phyloP scores from a whole-genome alignment of 2,329 filamentous ascomycete species.

The Corniculantispora saksenae region DNA sequence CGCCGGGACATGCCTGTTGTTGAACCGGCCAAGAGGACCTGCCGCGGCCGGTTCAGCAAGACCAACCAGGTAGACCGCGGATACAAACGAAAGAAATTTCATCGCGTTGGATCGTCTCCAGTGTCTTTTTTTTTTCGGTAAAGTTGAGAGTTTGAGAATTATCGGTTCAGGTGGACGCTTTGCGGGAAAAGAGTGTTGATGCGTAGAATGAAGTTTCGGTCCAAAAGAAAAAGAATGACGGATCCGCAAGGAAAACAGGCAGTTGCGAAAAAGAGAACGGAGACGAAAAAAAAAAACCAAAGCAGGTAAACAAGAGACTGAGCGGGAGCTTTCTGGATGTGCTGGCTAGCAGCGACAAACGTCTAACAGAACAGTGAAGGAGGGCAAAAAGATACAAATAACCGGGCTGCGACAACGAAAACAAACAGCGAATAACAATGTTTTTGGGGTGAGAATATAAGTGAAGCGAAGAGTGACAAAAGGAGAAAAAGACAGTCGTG shows the following conservation, averaged over 20 bases:
- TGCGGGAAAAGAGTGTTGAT: not conserved
- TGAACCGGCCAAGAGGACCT: slow-evolving; percentile 37
- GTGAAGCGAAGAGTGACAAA: not conserved
- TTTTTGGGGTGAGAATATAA: not conserved
- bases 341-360: not conserved
- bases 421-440: not conserved
- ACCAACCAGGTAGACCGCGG: slow-evolving; percentile 31
- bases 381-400: not conserved
- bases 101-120: slow-evolving; percentile 21
- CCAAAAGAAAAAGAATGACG: not conserved
- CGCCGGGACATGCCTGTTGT: slow-evolving; percentile 27
- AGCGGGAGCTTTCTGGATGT: not conserved
- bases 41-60: slow-evolving; percentile 33
- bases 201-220: not conserved
- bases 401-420: not conserved
- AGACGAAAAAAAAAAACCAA: too few species aligned
- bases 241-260: not conserved
- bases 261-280: not conserved
- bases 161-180: not conserved
- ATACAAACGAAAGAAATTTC: slow-evolving; percentile 23
- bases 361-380: not conserved
- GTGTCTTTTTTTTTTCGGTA: not conserved
- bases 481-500: not conserved
- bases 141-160: not conserved
- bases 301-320: slow-evolving; percentile 17